These are phyloP conservation scores for Chlorella sp. DNA, from an alignment of 139 green algal genomes.

Conservation along the genomic window DNA sequence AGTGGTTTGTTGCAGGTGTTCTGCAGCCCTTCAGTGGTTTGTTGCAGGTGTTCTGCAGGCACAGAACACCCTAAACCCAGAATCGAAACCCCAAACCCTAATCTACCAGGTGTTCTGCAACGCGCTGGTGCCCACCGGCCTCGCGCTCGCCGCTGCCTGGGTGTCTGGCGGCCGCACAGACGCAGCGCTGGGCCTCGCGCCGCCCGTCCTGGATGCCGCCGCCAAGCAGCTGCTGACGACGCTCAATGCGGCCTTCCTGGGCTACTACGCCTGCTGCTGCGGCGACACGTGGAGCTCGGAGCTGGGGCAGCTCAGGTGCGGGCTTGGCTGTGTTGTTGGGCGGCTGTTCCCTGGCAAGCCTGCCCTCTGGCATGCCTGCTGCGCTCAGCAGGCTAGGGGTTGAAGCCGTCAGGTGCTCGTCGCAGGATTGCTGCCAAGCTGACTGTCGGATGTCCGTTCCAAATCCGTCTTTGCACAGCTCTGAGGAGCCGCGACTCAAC, in stretches of 20 bases:
- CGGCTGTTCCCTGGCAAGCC: background rate
- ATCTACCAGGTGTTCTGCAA: constrained; percentile 52
- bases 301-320: constrained; percentile 80
- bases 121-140: constrained; percentile 38
- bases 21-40: background rate
- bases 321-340: background rate
- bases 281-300: constrained; percentile 96
- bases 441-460: too few relatives aligned
- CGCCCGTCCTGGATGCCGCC: background rate
- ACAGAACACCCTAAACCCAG: too few relatives aligned
- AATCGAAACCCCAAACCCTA: too few relatives aligned
- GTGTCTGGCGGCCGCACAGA: background rate
- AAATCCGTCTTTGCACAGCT: background rate
- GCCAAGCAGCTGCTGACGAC: background rate
- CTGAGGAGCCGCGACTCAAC: background rate
- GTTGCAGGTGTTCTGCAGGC: too few relatives aligned
- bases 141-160: constrained; percentile 25
- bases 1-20: too few relatives aligned
- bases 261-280: constrained; percentile 91
- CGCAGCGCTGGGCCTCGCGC: background rate
- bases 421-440: background rate
- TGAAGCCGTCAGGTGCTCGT: background rate
- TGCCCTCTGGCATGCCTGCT: background rate
- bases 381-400: too few relatives aligned
- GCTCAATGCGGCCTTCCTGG: constrained; percentile 64